Evolutionary conservation across 2,329 filamentous ascomycete genomes (phyloP).

Genomic region (Alternaria triticimaculans): DNA sequence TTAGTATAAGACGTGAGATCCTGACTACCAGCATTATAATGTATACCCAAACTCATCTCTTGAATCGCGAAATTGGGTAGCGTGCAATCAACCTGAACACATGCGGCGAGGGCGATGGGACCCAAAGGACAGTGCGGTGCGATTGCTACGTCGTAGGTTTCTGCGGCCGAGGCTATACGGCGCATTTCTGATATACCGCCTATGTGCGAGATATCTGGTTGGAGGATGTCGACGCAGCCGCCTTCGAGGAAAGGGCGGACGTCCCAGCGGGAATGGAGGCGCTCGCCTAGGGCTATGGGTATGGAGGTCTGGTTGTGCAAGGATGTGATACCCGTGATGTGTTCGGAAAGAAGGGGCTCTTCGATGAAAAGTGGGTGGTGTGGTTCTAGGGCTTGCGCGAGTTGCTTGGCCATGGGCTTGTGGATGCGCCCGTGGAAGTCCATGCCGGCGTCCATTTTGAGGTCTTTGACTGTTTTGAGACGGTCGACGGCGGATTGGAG

Average conservation of each 20-base stretch:
- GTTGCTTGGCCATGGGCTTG: conserved; percentile 81
- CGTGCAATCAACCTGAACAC: conserved; percentile 68
- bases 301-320: conserved; percentile 63
- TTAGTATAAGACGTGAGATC: conserved; percentile 66
- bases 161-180: conserved; percentile 73
- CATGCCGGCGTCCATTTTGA: conserved; percentile 75
- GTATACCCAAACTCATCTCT: conserved; percentile 81
- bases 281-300: conserved; percentile 75
- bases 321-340: conserved; percentile 69
- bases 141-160: conserved; percentile 75
- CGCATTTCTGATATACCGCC: conserved; percentile 76
- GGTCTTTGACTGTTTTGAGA: conserved; percentile 70
- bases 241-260: conserved; percentile 74
- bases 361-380: conserved; percentile 77
- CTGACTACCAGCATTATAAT: conserved; percentile 67
- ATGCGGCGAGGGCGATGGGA: conserved; percentile 74
- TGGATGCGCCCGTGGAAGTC: conserved; percentile 82
- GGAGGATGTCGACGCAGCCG: conserved; percentile 72
- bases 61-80: conserved; percentile 72
- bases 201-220: conserved; percentile 74
- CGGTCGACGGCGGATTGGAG: conserved; percentile 71
- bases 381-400: conserved; percentile 71
- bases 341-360: conserved; percentile 74
- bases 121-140: conserved; percentile 78
- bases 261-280: conserved; percentile 76